These are phyloP conservation scores for Aspergillus persii DNA, from an alignment of 2,329 filamentous ascomycete species.

Conservation along the genomic window DNA sequence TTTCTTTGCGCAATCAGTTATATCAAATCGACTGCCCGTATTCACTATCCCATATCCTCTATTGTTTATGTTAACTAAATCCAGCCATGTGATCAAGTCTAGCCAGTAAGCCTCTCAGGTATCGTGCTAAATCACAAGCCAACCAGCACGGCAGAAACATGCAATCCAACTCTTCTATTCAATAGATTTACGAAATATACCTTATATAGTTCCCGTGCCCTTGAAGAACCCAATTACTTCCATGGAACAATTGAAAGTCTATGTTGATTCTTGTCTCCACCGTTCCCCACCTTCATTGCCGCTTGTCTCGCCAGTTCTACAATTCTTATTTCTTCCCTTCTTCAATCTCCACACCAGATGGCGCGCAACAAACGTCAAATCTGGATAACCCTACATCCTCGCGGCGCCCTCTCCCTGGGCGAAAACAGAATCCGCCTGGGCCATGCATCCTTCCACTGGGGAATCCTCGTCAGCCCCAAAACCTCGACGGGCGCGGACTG, in stretches of 20 bases:
- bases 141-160: slow-evolving; percentile 13
- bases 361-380: slow-evolving; percentile 10
- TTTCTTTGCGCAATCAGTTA: too few species aligned
- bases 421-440: slow-evolving; percentile 5
- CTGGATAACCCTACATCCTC: slow-evolving; percentile 6
- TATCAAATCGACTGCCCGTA: too few species aligned
- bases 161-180: slow-evolving; percentile 13
- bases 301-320: too few species aligned
- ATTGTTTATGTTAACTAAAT: slow-evolving; percentile 47
- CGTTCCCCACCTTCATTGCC: too few species aligned
- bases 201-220: too few species aligned
- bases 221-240: too few species aligned
- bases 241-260: too few species aligned
- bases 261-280: too few species aligned
- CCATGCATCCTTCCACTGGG: slow-evolving; percentile 17
- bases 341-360: too few species aligned
- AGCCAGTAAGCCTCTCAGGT: slow-evolving; percentile 22
- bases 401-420: slow-evolving; percentile 5
- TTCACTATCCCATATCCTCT: slow-evolving; percentile 21
- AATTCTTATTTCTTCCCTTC: too few species aligned
- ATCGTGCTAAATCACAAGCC: slow-evolving; percentile 4
- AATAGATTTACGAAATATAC: too few species aligned
- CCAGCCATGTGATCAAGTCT: slow-evolving; percentile 47
- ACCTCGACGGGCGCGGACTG: background rate
- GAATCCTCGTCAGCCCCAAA: slow-evolving; percentile 14